Conservation (phyloP, 352 stramenopile species). For the Globisporangium ultimum region DNA sequence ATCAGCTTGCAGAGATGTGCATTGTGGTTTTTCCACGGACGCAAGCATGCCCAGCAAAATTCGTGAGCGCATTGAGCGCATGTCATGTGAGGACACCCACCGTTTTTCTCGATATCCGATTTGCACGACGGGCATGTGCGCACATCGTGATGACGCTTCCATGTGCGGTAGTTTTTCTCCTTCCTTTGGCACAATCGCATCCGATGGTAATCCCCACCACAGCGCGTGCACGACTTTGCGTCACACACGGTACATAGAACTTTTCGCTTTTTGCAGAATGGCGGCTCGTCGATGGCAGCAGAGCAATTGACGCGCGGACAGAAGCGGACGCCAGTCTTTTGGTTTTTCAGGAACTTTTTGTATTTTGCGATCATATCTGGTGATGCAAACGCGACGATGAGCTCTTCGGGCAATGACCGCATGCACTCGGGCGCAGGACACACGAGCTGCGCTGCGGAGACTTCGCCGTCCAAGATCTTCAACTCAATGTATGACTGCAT, state of each 20-base stretch:
- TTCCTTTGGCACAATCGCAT: slow-evolving; percentile 51
- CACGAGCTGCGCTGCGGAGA: slow-evolving; percentile 69
- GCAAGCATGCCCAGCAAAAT: slow-evolving; percentile 83
- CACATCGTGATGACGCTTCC: slow-evolving; percentile 70
- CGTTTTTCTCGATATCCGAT: slow-evolving; percentile 77
- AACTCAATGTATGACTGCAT: slow-evolving; percentile 70
- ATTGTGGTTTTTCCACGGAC: slow-evolving; percentile 60
- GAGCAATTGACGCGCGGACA: slow-evolving; percentile 64
- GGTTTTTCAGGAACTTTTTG: slow-evolving; percentile 59
- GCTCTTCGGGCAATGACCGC: slow-evolving; percentile 39
- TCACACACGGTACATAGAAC: slow-evolving; percentile 45
- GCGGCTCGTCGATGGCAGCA: slow-evolving; percentile 51
- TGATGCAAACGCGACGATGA: slow-evolving; percentile 51
- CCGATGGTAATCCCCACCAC: slow-evolving; percentile 54
- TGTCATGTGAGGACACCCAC: slow-evolving; percentile 83
- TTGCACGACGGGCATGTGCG: slow-evolving; percentile 67
- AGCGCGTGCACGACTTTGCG: slow-evolving; percentile 67
- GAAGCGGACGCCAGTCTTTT: slow-evolving; percentile 64
- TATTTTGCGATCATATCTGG: slow-evolving; percentile 58
- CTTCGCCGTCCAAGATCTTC: slow-evolving; percentile 74
- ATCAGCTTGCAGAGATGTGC: slow-evolving; percentile 63
- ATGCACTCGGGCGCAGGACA: slow-evolving; percentile 62
- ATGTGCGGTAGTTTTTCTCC: slow-evolving; percentile 61
- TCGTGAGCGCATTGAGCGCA: slow-evolving; percentile 83
- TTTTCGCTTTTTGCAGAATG: slow-evolving; percentile 36